Evolutionary conservation across 1,284 basidiomycete species (phyloP), one percentile per base, ranked within the genome.

Genomic region (Apiotrichum siamense): DNA sequence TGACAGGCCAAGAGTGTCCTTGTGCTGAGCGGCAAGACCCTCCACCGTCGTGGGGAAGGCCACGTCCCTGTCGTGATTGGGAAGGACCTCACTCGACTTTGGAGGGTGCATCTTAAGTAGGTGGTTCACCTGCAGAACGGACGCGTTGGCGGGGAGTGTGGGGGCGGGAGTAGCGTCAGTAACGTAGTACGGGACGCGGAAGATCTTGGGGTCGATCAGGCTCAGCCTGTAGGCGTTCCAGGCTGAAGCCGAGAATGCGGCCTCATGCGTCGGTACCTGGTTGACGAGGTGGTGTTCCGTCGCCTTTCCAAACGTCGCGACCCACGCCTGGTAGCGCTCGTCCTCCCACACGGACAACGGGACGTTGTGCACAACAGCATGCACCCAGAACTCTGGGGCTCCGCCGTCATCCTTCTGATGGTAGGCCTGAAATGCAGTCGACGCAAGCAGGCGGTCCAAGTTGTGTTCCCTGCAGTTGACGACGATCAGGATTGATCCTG

Each of bases 221-320:
- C 82, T 83, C 6, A 96, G 77, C 38, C 83, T 80, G 18, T 89
- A 77, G 47, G 87, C 84, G 53, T 83, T 81, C 61, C 82, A 82
- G 3, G 85, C 84, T 10, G 84, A 81, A 21, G 83, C 85, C 0
- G 83, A 85, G 65, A 88, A 93, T 15, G 83, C 83, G 23, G 88
- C 76, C 4, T 79, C 81, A 70, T 94, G 82, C 5, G 82, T 73
- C 49, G 83, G 76, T 54, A 80, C 76, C 29, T 77, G 76, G 32
- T 86, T 84, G 17, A 85, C 77, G 26, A 88, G 72, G 10, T 87
- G 59, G 63, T 90, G 86, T 84, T 86, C 76, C n/a, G 79, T 79
- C 25, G 77, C 70, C 3, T 77, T 65, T 1, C 79, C 79, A 61
- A 88, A 87, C 0, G 75, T 76, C 23, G 75, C 70, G 79, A 91